Evolutionary conservation across 805 yeast species (phyloP), one percentile per base, ranked within the genome.

Genomic region (Huiozyma sinensis): DNA sequence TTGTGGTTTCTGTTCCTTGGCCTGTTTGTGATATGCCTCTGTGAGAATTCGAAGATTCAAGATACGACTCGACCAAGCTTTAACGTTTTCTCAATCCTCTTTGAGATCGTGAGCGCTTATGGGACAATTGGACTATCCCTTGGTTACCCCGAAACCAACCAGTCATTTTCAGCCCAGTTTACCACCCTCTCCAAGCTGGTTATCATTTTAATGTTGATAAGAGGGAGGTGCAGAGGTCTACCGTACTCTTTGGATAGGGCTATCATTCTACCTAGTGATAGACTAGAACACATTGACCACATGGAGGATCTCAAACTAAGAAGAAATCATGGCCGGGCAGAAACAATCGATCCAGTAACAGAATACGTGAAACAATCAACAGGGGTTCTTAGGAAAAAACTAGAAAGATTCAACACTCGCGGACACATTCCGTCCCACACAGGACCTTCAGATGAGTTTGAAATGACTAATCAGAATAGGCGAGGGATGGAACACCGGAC

Each of bases 171-270:
- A 12, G 87, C 77, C 0, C 76, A 81, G 56, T 86, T 90, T 59
- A 73, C 75, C 17, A 71, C 73, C 0, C 55, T 90, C 6, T 83
- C 95, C 1, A 92, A 92, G 57, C 68, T 92, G 38, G 85, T 90
- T 2, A 79, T 92, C 34, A 79, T 86, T 50, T 90, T 88, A 5
- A 78, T 88, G 82, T 79, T 92, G 83, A 73, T 92, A 38, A 77
- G 98, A 67, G 97, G 98, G 7, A 73, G 97, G 47, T 97, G 89
- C 57, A 85, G 98, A 73, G 97, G 97, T 33, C 70, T 92, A 47
- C 98, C 98, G 1, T 88, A 90, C 58, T 70, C 89, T 0, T 73
- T 92, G 46, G 98, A 92, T 64, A 78, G 98, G 60, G 97, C 98
- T 33, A 83, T 92, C 50, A 80, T 90, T 72, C 62, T 90, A 41